phyloP scores from a whole-genome alignment of 371 early-diverging fungal genomes.

The Rhizopus delemar region DNA sequence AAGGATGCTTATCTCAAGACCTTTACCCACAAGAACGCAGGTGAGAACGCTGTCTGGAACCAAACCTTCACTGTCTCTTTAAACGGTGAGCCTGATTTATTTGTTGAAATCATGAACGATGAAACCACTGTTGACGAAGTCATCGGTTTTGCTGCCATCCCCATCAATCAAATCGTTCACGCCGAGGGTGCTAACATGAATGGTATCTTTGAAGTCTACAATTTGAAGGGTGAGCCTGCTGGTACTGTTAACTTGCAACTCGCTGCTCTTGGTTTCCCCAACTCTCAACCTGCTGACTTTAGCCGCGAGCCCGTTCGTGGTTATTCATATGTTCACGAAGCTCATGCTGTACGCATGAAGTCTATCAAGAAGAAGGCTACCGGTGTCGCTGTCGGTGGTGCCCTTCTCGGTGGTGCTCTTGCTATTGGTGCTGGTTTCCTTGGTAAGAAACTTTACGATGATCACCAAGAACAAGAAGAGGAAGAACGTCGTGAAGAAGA shows the following conservation, averaged over 20 bases:
- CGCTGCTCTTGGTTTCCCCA: conserved; percentile 52
- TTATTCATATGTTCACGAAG: conserved; percentile 51
- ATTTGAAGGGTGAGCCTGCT: conserved; percentile 46
- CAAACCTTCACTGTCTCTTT: conserved; percentile 53
- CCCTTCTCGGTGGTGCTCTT: conserved; percentile 49
- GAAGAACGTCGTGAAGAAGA: conserved; percentile 33
- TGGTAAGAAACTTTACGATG: conserved; percentile 51
- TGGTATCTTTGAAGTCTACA: conserved; percentile 51
- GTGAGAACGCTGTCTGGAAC: conserved; percentile 59
- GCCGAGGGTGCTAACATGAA: conserved; percentile 51
- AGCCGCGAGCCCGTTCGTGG: conserved; percentile 38
- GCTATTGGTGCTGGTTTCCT: conserved; percentile 55
- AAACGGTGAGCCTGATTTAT: conserved; percentile 54
- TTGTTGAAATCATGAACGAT: conserved; percentile 59
- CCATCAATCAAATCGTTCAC: conserved; percentile 56
- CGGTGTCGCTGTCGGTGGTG: conserved; percentile 51
- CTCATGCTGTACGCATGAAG: conserved; percentile 52
- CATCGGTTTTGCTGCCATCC: conserved; percentile 65
- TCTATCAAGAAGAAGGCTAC: conserved; percentile 48
- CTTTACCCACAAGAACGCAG: conserved; percentile 57
- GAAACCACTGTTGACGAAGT: conserved; percentile 50
- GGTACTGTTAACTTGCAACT: conserved; percentile 55
- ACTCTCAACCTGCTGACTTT: conserved; percentile 34
- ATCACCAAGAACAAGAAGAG: conserved; percentile 42
- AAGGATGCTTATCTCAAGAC: conserved; percentile 57